Base-by-base conservation (phyloP, 345 rosid species). In the Noccaea caerulescens region DNA sequence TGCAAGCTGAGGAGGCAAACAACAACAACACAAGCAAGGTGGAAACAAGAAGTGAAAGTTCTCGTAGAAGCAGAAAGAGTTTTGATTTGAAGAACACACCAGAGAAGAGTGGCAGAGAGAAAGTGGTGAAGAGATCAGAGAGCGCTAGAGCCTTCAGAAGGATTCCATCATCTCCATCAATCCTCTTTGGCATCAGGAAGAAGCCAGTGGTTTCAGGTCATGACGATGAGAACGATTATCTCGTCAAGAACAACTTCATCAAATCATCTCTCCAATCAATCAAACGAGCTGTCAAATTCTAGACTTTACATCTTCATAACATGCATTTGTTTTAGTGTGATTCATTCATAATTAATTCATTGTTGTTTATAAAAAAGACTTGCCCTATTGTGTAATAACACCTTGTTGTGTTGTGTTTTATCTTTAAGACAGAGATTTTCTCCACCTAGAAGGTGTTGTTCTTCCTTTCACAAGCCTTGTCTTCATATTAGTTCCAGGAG, bases 81-180 rank as follows among this genome's bases (percentile, higher is more conserved):
- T 77, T 58, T 45, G 72, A 77, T 52, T n/a, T 66, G 42, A 85
- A 81, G 72, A 83, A 84, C 58, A 81, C 55, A 70, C 76, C 39
- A 12, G 83, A 83, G 77, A 83, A 78, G 72, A 76, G 55, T 20
- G 72, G 52, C 27, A 84, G 81, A 77, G 90, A 82, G 50, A 84
- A 83, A 77, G 75, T 44, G 14, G 73, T 77, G 38, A 77, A 77
- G 65, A 86, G 96, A 83, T 91, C 96, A 1, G 96, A 88, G 71
- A 94, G 98, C 32, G 88, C 93, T 12, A 89, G 90, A 83, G 86
- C 83, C 54, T 82, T 91, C 63, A 78, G 87, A 33, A 82, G 93
- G 62, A 83, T 89, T 61, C 97, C 97, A 52, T 94, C 99, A 25
- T 94, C 99, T 68, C 98, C 98, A 44, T 89, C 93, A 37, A 76